Conservation (phyloP, 768 basidiomycete genomes). For the Suillus occidentalis region DNA sequence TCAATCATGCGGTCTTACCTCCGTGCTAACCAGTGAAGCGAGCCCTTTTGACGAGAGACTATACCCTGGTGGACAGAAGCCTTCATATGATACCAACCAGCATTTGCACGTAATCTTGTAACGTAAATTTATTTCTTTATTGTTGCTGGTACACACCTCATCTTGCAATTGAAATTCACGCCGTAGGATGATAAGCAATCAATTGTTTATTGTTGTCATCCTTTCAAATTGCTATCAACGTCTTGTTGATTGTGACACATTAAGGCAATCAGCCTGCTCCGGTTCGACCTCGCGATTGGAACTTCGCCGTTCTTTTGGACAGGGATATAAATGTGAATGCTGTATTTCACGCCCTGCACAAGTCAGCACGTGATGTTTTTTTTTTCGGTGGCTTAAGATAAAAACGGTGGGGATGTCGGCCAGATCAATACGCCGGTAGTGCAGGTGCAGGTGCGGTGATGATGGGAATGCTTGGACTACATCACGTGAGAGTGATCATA, state of each 20-base stretch:
- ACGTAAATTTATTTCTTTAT: constrained; percentile 26
- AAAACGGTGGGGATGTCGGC: background rate
- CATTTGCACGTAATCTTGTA: constrained; percentile 30
- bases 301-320: background rate
- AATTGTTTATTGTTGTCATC: constrained; percentile 1
- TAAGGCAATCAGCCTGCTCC: background rate
- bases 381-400: background rate
- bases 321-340: background rate
- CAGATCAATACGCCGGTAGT: background rate
- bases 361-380: background rate
- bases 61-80: constrained; percentile 26
- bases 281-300: background rate
- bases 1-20: constrained; percentile 7
- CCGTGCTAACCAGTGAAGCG: constrained; percentile 21
- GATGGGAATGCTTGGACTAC: background rate
- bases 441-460: background rate
- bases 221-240: background rate
- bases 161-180: constrained; percentile 12
- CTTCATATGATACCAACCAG: constrained; percentile 28
- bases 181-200: constrained; percentile 4
- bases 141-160: constrained; percentile 12
- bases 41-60: constrained; percentile 6
- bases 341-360: background rate
- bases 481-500: background rate
- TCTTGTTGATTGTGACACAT: background rate